Base-by-base conservation (phyloP, 75 land plant genomes). In the Selaginella moellendorffii region DNA sequence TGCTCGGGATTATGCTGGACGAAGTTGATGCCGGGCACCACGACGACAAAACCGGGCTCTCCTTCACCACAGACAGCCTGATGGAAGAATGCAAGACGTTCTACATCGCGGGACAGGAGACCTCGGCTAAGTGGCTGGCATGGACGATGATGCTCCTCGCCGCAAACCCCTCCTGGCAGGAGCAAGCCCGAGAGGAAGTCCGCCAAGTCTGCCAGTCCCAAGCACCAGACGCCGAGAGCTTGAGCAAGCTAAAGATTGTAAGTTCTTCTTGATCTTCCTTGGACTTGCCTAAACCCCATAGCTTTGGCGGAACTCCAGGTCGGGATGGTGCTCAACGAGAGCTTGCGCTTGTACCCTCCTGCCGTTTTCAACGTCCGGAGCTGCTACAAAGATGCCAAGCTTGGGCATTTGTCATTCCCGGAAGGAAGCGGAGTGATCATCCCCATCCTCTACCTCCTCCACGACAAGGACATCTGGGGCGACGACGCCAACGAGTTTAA, bases 1-100 rank as follows among this genome's bases (percentile, higher is more conserved):
- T 78, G 23, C 29, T 81, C 25, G 77, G 77, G 29, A 26, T 52
- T n/a, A 29, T 77, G 63, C 27, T 76, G 52, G n/a, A n/a, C n/a
- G 36, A 74, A 14, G 31, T 26, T 0, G 76, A 66, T 53, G 9
- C 14, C 1, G 71, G 25, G 5, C 9, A 64, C 0, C 52, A 63
- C 1, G 56, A 21, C 2, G n/a, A 62, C 28, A 1, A 12, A 1
- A 9, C n/a, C n/a, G n/a, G n/a, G n/a, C n/a, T n/a, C n/a, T 28
- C 2, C 31, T 28, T 2, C 20, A 28, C 36, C 28, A 14, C 12
- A 23, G 20, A 12, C 28, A 14, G 22, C 0, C 0, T 22, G 10
- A 14, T 12, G 24, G 0, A 10, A 29, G n/a, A n/a, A n/a, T n/a
- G n/a, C n/a, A n/a, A n/a, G n/a, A n/a, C n/a, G n/a, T n/a, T n/a